These are phyloP conservation scores for Umbelopsis sp. DNA, from an alignment of 192 early-diverging fungal species.

Conservation along the genomic window DNA sequence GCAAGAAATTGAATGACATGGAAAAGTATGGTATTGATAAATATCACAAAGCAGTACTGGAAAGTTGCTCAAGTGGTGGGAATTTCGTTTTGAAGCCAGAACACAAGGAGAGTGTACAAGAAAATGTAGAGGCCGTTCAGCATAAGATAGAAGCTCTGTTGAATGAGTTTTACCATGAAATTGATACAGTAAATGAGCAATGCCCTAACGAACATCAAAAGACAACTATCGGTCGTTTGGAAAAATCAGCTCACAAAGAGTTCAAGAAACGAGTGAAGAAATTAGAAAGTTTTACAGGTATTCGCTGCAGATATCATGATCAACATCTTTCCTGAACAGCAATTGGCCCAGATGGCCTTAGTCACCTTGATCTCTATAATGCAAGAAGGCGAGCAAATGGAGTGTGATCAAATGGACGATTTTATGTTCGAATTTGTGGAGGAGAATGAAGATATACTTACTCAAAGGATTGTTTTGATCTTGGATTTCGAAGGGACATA, in stretches of 20 bases:
- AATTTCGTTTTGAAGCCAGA: conserved; percentile 25
- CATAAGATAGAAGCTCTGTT: background rate
- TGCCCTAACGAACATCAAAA: background rate
- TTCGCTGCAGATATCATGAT: conserved; percentile 47
- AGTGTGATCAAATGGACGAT: conserved; percentile 55
- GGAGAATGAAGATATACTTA: conserved; percentile 52
- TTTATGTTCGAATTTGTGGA: conserved; percentile 58
- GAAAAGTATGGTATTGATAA: conserved; percentile 9
- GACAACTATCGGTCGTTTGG: conserved; percentile 45
- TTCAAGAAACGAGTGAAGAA: conserved; percentile 64
- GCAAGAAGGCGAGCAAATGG: conserved; percentile 74
- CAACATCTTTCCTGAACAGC: conserved; percentile 30
- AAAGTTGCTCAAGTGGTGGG: background rate
- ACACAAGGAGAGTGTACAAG: conserved; percentile 35
- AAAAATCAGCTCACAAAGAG: conserved; percentile 68
- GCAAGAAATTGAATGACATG: conserved; percentile 22
- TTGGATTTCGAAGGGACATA: conserved; percentile 66
- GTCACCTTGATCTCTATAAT: conserved; percentile 70
- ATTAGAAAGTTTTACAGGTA: conserved; percentile 59
- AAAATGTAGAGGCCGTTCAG: conserved; percentile 1
- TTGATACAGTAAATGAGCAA: conserved; percentile 36
- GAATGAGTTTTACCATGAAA: conserved; percentile 39
- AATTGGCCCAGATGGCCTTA: conserved; percentile 52
- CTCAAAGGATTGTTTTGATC: conserved; percentile 60
- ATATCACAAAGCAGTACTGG: conserved; percentile 3